phyloP scores from a whole-genome alignment of 1,284 basidiomycete genomes.

The Schizophyllum amplum region DNA sequence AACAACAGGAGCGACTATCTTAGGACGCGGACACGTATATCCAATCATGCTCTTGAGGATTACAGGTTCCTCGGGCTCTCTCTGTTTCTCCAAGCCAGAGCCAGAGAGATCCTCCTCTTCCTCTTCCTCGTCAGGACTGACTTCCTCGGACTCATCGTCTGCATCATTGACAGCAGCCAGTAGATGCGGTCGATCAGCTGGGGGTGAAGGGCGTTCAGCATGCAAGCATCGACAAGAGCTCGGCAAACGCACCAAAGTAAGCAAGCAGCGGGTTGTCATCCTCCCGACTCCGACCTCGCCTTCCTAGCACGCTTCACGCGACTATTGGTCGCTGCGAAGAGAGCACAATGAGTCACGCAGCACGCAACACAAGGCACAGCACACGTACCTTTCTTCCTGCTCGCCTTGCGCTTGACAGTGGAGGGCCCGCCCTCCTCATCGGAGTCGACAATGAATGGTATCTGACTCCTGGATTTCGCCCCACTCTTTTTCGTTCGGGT shows the following conservation, averaged over 20 bases:
- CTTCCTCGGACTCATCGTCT: slow-evolving; percentile 20
- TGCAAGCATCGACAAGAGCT: no score
- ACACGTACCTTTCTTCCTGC: background rate
- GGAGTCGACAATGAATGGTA: no score
- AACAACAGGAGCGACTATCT: background rate
- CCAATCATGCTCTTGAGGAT: slow-evolving; percentile 20
- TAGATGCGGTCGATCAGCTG: slow-evolving; percentile 30
- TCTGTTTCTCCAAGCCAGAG: slow-evolving; percentile 14
- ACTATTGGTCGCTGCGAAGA: background rate
- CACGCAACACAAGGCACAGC: background rate
- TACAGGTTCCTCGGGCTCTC: slow-evolving; percentile 14
- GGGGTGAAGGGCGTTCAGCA: no score
- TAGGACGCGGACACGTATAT: slow-evolving; percentile 1
- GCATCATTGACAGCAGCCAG: slow-evolving; percentile 39
- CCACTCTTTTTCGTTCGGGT: slow-evolving; percentile 16
- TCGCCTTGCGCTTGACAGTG: no score
- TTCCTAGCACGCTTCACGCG: background rate
- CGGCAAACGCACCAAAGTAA: slow-evolving; percentile 33
- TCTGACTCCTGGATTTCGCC: no score
- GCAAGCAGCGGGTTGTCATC: slow-evolving; percentile 27
- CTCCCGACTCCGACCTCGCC: background rate
- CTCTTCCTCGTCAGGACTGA: slow-evolving; percentile 24
- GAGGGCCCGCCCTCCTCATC: no score
- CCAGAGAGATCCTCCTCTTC: slow-evolving; percentile 22
- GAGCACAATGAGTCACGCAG: background rate